These are phyloP conservation scores for Haplosporangium sp. DNA, from an alignment of 371 early-diverging fungal species.

Conservation along the genomic window DNA sequence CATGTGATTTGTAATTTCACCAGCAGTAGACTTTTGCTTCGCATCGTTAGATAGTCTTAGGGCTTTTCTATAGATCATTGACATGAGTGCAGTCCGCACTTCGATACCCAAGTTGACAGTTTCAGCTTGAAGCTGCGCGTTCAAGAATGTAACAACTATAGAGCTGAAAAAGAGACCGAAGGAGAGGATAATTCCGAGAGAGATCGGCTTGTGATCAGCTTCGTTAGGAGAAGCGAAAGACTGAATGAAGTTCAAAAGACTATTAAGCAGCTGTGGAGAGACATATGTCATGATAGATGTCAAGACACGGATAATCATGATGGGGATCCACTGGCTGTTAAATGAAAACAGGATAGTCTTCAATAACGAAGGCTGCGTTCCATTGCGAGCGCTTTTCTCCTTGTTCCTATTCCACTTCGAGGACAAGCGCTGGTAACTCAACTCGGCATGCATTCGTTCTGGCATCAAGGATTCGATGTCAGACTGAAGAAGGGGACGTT, in stretches of 20 bases:
- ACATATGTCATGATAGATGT: constrained; percentile 32
- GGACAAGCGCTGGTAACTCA: constrained; percentile 14
- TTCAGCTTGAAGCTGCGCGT: constrained; percentile 12
- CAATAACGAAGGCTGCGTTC: constrained; percentile 17
- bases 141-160: constrained; percentile 18
- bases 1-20: constrained; percentile 89
- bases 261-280: constrained; percentile 28
- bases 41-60: constrained; percentile 82
- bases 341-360: constrained; percentile 22
- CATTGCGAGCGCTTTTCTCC: not conserved
- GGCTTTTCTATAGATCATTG: constrained; percentile 90
- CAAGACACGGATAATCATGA: constrained; percentile 14
- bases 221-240: constrained; percentile 17
- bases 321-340: constrained; percentile 14
- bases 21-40: constrained; percentile 81
- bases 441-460: constrained; percentile 7
- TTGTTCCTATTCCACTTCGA: constrained; percentile 10
- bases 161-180: constrained; percentile 38
- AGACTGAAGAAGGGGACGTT: constrained; percentile 12
- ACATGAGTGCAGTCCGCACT: constrained; percentile 82
- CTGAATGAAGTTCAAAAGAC: constrained; percentile 28
- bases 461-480: constrained; percentile 34
- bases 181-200: constrained; percentile 29
- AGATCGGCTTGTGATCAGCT: constrained; percentile 14
- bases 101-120: constrained; percentile 25